phyloP scores from a whole-genome alignment of 2,329 filamentous ascomycete genomes.

The Fusarium stilboides region DNA sequence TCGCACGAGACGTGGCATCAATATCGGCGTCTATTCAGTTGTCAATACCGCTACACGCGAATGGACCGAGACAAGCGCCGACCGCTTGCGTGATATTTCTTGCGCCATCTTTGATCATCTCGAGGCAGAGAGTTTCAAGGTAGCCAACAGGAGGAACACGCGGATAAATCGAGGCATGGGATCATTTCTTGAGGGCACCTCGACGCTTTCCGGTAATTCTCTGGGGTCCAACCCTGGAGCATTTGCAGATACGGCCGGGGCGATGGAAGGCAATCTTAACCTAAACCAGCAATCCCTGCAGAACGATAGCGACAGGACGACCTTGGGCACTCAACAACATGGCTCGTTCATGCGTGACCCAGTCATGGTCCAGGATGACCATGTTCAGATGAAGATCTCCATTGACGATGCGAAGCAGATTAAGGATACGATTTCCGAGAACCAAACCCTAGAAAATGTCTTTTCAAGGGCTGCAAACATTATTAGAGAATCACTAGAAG shows the following conservation, averaged over 20 bases:
- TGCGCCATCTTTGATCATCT: conserved; percentile 1
- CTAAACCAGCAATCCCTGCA: neutral
- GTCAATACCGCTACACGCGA: neutral
- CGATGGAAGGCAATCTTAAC: neutral
- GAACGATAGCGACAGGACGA: neutral
- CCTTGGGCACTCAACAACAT: too few relatives aligned
- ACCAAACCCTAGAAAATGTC: neutral
- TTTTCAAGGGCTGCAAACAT: conserved; percentile 8
- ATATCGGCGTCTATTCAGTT: conserved; percentile 3
- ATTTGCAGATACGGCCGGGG: neutral
- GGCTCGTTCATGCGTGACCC: too few relatives aligned
- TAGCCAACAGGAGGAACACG: neutral
- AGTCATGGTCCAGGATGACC: too few relatives aligned
- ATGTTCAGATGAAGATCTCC: too few relatives aligned
- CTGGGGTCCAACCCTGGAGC: neutral
- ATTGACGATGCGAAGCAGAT: neutral
- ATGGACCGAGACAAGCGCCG: neutral
- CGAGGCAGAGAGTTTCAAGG: neutral
- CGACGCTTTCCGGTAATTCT: neutral
- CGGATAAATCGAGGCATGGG: conserved; percentile 9
- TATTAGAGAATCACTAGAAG: neutral
- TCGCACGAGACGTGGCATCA: conserved; percentile 11
- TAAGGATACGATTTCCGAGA: neutral
- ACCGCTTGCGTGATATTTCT: conserved; percentile 1
- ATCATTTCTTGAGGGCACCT: conserved; percentile 1